These are phyloP conservation scores for Trichoderma endophyticum DNA, from an alignment of 2,329 filamentous ascomycete genomes.

Conservation along the genomic window DNA sequence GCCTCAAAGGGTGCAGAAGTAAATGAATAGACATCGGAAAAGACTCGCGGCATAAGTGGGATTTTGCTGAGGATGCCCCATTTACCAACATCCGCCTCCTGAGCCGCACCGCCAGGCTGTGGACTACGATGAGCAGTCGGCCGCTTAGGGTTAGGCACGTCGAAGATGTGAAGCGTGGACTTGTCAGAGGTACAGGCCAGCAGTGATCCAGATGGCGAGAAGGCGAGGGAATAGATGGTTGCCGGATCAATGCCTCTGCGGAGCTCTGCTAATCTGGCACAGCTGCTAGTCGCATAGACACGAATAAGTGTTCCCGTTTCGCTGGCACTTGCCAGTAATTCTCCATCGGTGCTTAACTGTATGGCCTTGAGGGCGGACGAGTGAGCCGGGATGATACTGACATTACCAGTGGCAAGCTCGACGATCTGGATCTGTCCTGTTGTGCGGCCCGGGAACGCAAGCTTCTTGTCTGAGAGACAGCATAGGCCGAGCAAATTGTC, in stretches of 20 bases:
- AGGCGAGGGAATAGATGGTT: conserved; percentile 80
- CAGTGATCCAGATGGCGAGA: conserved; percentile 76
- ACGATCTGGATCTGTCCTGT: conserved; percentile 86
- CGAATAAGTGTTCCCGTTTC: conserved; percentile 87
- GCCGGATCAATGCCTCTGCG: conserved; percentile 86
- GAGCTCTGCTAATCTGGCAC: conserved; percentile 77
- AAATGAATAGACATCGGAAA: conserved; percentile 88
- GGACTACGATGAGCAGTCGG: conserved; percentile 34
- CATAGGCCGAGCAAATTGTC: conserved; percentile 81
- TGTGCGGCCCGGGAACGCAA: conserved; percentile 86
- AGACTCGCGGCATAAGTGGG: conserved; percentile 78
- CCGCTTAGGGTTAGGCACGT: conserved; percentile 62
- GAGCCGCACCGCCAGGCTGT: conserved; percentile 27
- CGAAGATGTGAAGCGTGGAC: conserved; percentile 90
- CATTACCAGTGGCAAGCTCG: conserved; percentile 71
- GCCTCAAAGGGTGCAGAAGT: conserved; percentile 77
- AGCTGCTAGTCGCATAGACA: conserved; percentile 76
- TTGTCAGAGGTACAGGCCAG: conserved; percentile 96
- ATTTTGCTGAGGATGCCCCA: conserved; percentile 84
- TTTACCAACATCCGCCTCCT: conserved; percentile 60
- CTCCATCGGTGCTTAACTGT: conserved; percentile 73
- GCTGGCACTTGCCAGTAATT: conserved; percentile 83
- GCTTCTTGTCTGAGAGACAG: conserved; percentile 66
- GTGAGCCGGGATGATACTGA: conserved; percentile 93
- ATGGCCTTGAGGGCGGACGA: conserved; percentile 74